Base-by-base conservation (phyloP, 2,329 filamentous ascomycete genomes). In the Exophiala sp. region DNA sequence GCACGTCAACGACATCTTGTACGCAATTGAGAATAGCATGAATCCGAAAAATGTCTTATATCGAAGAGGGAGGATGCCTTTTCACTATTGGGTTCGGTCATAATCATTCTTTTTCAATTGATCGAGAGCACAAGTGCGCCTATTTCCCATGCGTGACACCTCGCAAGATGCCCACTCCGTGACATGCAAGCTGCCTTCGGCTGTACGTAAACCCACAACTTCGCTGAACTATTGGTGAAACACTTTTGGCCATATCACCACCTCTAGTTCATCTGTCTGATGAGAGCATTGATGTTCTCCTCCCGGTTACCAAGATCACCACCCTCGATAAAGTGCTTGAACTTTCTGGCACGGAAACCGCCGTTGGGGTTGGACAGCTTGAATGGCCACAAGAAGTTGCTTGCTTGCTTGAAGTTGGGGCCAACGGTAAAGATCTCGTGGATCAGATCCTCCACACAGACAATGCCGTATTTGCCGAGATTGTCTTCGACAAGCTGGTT, bases 361-460 rank as follows among this genome's bases (percentile, higher is more conserved):
- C 94, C 94, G 68, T 80, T 97, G 73, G 94, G 94, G 86, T 95
- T 96, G 85, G 85, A 91, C 67, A 99, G 88, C 88, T 99, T 97
- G 87, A 99, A 99, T 73, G 94, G 94, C 94, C 94, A 99, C 67
- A 97, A 81, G 86, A 97, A 97, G 88, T 97, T 99, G 81, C 87
- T 85, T 71, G 89, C 91, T 82, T 96, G 91, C 87, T 96, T 97
- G 88, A 94, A 95, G 87, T 97, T 97, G 82, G 92, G 92, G 74
- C 94, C 92, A 66, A 97, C 94, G 57, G 91, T 95, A 85, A 85
- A 92, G 81, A 95, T 96, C 84, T 99, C 94, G 84, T 99, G 94
- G 78, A 99, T 91, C 67, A 99, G 81, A 80, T 99, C 94, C 82
- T 99, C 94, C 76, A 97, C 90, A 75, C 94, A 99, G 82, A 99